Evolutionary conservation across 2,329 filamentous ascomycete genomes (phyloP).

Genomic region (Ophiostoma novo-ulmi): DNA sequence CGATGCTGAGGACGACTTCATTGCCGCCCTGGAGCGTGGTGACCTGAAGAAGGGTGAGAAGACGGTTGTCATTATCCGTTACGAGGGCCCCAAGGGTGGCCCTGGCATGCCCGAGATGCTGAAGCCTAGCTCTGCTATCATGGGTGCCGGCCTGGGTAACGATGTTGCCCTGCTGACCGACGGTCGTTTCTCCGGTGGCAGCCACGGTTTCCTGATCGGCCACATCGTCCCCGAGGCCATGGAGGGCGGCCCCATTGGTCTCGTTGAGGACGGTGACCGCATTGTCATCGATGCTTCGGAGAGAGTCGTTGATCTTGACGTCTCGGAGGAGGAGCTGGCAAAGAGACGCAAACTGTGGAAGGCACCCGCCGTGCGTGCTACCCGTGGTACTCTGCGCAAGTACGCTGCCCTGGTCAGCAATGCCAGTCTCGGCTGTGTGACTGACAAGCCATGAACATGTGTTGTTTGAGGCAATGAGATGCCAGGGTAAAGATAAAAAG

Average conservation of each 20-base stretch:
- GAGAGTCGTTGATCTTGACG: constrained; percentile 61
- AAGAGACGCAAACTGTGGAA: constrained; percentile 56
- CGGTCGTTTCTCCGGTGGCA: constrained; percentile 72
- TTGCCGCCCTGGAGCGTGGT: constrained; percentile 68
- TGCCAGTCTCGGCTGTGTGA: constrained; percentile 56
- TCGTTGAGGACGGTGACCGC: constrained; percentile 74
- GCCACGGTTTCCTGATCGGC: constrained; percentile 81
- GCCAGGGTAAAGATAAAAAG: constrained; percentile 15
- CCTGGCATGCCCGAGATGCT: constrained; percentile 95
- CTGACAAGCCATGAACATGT: constrained; percentile 35
- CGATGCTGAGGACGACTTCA: constrained; percentile 76
- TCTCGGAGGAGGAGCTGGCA: constrained; percentile 60
- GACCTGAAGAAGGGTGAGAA: constrained; percentile 81
- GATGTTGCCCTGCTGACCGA: constrained; percentile 72
- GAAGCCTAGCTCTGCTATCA: constrained; percentile 86
- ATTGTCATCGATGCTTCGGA: constrained; percentile 79
- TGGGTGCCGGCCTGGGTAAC: constrained; percentile 78
- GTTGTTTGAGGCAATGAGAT: neutral
- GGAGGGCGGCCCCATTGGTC: constrained; percentile 76
- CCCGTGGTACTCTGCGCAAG: constrained; percentile 64
- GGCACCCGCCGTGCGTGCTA: constrained; percentile 53
- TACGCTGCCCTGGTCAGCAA: constrained; percentile 59
- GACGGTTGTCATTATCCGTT: constrained; percentile 84
- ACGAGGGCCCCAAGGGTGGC: constrained; percentile 88
- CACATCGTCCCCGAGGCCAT: constrained; percentile 85